Base-by-base conservation (phyloP, 2,329 filamentous ascomycete genomes). In the Claviceps pazoutovae region DNA sequence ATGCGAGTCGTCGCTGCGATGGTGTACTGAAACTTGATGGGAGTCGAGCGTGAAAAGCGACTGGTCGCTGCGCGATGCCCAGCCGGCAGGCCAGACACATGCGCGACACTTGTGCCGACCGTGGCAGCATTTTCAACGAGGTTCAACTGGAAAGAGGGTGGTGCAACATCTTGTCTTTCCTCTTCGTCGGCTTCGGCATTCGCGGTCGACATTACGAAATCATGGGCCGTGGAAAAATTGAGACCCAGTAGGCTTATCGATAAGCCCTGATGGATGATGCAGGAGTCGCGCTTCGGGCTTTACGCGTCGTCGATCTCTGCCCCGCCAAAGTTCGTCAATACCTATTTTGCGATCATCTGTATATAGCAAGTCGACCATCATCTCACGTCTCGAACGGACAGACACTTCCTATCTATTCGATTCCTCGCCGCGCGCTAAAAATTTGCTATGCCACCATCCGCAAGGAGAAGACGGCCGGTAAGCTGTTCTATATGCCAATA, bases 81-180 rank as follows among this genome's bases (percentile, higher is more conserved):
- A 59, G 56, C 44, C 64, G 63, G 55, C 68, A 70, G 59, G 59
- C 59, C 46, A 62, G 57, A 55, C 66, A 68, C 37, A 68, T 58
- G 39, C 61, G 64, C 61, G 65, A 61, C 54, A 62, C 58, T 49
- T 60, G 57, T 8, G 54, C 58, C 53, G 62, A 62, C 56, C 64
- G 64, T 19, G 66, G 63, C 56, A 70, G 59, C 68, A 71, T 71
- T 54, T 59, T 58, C 48, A 13, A 23, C 45, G 38, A 17, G 14
- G 14, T 46, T 39, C 7, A 23, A 14, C 14, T 14, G 13, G 21
- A 6, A 26, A 45, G 49, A 8, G 11, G 3, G 26, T 17, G 2
- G 26, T 17, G 11, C 36, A 45, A 36, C 43, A 51, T 51, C 16
- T 38, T 14, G 43, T 21, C 36, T 36, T 26, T 16, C 16, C 19